Conservation (phyloP, 2,329 filamentous ascomycete species). For the Cercospora nicotianae region DNA sequence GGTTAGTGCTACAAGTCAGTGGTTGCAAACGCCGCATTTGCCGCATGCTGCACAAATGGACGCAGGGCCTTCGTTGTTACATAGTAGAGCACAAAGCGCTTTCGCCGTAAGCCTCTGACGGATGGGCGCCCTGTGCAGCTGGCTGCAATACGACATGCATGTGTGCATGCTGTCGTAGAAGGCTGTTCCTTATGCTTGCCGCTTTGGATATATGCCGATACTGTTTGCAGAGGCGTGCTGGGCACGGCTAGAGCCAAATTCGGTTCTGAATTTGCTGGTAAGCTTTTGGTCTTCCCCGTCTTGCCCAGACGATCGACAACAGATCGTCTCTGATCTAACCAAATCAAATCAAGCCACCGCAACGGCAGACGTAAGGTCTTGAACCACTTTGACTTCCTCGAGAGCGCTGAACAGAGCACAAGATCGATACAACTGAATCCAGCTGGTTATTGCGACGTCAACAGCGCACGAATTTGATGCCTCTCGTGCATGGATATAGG, state of each 20-base stretch:
- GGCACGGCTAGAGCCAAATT: constrained; percentile 4
- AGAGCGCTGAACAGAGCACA: background rate
- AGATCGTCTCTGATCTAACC: background rate
- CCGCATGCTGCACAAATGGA: background rate
- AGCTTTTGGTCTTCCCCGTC: background rate
- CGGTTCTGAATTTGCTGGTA: background rate
- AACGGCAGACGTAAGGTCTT: constrained; percentile 10
- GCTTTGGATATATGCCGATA: background rate
- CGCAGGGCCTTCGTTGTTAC: background rate
- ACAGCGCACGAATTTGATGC: background rate
- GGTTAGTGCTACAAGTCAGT: background rate
- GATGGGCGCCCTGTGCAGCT: background rate
- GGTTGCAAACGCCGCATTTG: background rate
- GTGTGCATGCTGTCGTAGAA: background rate
- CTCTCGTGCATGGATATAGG: background rate
- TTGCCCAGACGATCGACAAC: constrained; percentile 13
- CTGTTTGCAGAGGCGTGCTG: background rate
- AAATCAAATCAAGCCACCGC: background rate
- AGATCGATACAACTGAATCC: background rate
- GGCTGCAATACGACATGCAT: background rate
- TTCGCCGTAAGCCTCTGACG: background rate
- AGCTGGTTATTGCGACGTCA: background rate
- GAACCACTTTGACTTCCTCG: background rate
- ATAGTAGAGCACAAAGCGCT: background rate
- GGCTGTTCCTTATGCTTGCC: background rate